Percentiles rank a stretch among this genome's conserved stretches.
phyloP scores from a whole-genome alignment of 2,329 filamentous ascomycete genomes.

The Dactylellina leptospora region DNA sequence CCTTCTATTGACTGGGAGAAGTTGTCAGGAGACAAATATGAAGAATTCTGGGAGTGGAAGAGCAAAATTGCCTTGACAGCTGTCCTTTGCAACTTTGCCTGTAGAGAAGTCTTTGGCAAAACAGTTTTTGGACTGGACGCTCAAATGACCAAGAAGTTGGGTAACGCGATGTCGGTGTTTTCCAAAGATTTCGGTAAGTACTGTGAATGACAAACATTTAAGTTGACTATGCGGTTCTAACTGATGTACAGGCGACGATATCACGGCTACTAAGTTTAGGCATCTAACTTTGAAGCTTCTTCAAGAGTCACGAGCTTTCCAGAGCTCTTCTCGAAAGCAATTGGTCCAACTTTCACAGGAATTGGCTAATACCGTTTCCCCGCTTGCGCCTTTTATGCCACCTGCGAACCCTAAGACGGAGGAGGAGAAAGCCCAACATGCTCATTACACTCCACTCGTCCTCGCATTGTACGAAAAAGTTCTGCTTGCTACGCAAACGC shows the following conservation, averaged over 20 bases:
- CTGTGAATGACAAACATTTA: not conserved
- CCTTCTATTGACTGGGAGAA: constrained; percentile 35
- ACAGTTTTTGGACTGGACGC: constrained; percentile 42
- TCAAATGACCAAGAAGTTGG: constrained; percentile 41
- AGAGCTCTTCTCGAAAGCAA: constrained; percentile 31
- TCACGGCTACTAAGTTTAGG: constrained; percentile 46
- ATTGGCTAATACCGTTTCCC: constrained; percentile 38
- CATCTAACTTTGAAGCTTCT: constrained; percentile 43
- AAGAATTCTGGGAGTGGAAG: constrained; percentile 52
- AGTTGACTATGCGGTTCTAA: not conserved
- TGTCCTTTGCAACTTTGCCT: constrained; percentile 42
- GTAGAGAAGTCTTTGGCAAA: constrained; percentile 46
- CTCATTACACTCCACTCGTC: constrained; percentile 36
- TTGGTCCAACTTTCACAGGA: constrained; percentile 43
- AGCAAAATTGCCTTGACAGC: constrained; percentile 39
- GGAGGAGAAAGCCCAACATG: constrained; percentile 46
- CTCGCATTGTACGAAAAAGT: constrained; percentile 49
- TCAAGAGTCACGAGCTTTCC: constrained; percentile 41
- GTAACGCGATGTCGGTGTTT: constrained; percentile 44
- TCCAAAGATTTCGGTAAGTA: constrained; percentile 43
- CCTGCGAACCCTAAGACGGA: constrained; percentile 32
- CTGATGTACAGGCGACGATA: constrained; percentile 35
- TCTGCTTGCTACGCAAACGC: constrained; percentile 23
- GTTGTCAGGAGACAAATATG: constrained; percentile 35
- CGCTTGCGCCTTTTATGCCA: constrained; percentile 23